Evolutionary conservation across 2,329 filamentous ascomycete species (phyloP).

Genomic region (Claviceps africana): DNA sequence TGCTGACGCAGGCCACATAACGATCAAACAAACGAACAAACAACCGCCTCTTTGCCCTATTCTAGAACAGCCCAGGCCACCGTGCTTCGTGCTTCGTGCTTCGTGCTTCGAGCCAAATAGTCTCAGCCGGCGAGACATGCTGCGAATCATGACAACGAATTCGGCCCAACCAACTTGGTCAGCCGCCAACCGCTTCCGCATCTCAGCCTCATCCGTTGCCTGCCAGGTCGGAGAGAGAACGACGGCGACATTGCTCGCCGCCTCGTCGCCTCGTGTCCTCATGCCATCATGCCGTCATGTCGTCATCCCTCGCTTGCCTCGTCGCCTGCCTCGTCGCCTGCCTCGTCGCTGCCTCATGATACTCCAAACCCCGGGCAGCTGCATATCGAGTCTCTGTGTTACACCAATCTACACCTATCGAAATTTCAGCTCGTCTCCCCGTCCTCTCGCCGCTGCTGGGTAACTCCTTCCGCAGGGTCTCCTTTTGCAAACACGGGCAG

Average conservation of each 20-base stretch:
- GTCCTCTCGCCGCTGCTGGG: neutral
- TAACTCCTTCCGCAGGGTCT: neutral
- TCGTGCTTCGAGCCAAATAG: no score
- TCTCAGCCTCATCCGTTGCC: neutral
- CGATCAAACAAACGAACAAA: no score
- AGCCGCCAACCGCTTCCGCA: neutral
- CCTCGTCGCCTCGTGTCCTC: no score
- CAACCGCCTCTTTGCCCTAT: no score
- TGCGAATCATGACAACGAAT: no score
- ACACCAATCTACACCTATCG: neutral
- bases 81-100: no score
- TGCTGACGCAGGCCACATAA: no score
- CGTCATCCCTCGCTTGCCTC: neutral
- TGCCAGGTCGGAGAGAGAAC: neutral
- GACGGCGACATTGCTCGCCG: neutral
- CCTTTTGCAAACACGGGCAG: neutral
- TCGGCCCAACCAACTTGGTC: no score
- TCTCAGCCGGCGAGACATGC: no score
- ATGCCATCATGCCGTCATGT: neutral
- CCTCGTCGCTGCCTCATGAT: neutral
- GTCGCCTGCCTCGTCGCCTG: neutral
- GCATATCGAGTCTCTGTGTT: neutral
- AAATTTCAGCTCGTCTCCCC: neutral
- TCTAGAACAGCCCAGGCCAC: no score
- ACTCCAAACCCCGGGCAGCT: neutral